phyloP scores from a whole-genome alignment of 164 flowering plant genomes.

The Magnolia changhungtana region DNA sequence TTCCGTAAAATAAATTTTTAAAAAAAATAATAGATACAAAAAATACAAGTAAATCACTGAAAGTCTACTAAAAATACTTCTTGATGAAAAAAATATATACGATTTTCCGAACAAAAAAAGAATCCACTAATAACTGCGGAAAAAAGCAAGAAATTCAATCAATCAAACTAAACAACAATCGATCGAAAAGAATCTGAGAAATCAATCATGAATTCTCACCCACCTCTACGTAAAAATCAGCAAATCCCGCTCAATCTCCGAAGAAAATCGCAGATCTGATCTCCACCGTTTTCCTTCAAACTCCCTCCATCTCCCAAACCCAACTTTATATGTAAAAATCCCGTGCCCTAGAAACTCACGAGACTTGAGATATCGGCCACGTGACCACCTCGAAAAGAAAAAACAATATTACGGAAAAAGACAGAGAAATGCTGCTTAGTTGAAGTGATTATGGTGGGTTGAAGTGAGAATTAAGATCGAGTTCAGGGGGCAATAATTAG shows the following conservation, averaged over 20 bases:
- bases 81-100: too few relatives aligned
- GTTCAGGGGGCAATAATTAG: background rate
- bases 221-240: background rate
- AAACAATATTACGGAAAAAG: background rate
- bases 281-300: background rate
- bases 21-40: background rate
- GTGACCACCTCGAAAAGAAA: conserved; percentile 5
- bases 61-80: too few relatives aligned
- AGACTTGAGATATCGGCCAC: conserved; percentile 6
- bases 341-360: conserved; percentile 2
- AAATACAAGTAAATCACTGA: too few relatives aligned
- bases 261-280: conserved; percentile 5
- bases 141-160: background rate
- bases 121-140: background rate
- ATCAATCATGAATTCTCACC: background rate
- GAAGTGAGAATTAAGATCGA: background rate
- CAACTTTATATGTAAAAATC: too few relatives aligned
- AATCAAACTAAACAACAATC: background rate
- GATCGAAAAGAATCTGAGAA: background rate
- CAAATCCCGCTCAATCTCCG: background rate
- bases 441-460: background rate
- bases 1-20: background rate
- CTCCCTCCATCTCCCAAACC: background rate
- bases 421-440: background rate
- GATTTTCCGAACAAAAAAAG: too few relatives aligned